Conservation (phyloP, 495 filamentous ascomycete species). For the Pyrenopolyporus hunteri region DNA sequence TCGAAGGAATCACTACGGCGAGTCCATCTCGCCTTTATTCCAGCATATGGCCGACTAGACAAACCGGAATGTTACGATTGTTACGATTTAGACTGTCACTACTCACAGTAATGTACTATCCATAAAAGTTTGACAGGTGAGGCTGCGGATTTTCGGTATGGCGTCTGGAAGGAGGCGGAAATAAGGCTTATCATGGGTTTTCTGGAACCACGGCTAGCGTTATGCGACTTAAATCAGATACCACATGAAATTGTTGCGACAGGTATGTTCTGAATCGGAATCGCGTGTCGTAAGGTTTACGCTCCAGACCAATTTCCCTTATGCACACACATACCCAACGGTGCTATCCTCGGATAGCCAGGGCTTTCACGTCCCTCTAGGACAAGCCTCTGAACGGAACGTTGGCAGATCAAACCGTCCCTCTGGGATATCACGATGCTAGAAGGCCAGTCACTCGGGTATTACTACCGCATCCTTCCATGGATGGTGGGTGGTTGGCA, state of each 20-base stretch:
- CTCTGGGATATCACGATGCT: constrained; percentile 55
- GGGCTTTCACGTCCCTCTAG: constrained; percentile 54
- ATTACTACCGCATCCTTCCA: constrained; percentile 46
- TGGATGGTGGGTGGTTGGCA: constrained; percentile 68
- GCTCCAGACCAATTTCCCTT: constrained; percentile 1
- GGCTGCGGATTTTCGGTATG: constrained; percentile 33
- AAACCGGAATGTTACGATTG: constrained; percentile 24
- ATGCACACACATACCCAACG: constrained; percentile 45
- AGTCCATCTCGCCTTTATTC: constrained; percentile 86
- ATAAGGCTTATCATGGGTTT: constrained; percentile 20
- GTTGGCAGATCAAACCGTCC: constrained; percentile 61
- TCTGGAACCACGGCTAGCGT: constrained; percentile 27
- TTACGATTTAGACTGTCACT: constrained; percentile 37
- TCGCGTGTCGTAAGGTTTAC: constrained; percentile 13
- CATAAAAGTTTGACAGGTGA: constrained; percentile 31
- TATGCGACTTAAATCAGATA: constrained; percentile 38
- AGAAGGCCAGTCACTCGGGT: constrained; percentile 70
- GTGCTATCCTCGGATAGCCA: constrained; percentile 59
- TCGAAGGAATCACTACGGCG: constrained; percentile 89
- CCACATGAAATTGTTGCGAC: constrained; percentile 34
- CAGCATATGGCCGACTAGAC: constrained; percentile 68
- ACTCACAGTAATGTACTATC: constrained; percentile 32
- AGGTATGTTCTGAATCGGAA: constrained; percentile 30
- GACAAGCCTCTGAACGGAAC: constrained; percentile 60
- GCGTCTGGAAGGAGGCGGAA: constrained; percentile 33